Evolutionary conservation across 1,284 basidiomycete species (phyloP), one percentile per base, ranked within the genome.

Genomic region (Moesziomyces sp.): DNA sequence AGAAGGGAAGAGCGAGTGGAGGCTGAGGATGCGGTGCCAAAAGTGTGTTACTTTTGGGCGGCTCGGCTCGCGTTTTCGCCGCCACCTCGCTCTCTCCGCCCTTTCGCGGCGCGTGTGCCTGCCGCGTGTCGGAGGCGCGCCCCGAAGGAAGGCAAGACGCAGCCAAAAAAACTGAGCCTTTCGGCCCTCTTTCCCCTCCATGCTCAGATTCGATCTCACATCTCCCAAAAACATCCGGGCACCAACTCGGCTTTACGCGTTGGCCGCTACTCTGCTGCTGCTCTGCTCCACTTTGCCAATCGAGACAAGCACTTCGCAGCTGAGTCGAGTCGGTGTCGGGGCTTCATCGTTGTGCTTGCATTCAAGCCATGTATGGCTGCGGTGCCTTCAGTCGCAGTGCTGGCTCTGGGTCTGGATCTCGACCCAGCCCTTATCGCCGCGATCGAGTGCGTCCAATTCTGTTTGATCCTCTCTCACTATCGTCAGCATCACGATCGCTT

Each of bases 341-440:
- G 24, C 24, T 26, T 26, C 1, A 26, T 26, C 24, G 24, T 26
- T 26, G 24, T 4, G 24, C 24, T 26, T 26, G 24, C 24, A 7
- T 26, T 26, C 24, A 26, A 26, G 24, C 8, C 26, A 28, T 28
- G 8, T 8, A 28, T 28, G 26, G 30, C 30, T 34, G 11, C 3
- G 13, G 8, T 10, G n/a, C 18, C 19, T 14, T 52, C 30, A 66
- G 8, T 72, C 52, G 58, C 63, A 66, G 53, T 59, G 51, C 52
- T 72, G 69, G 43, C 63, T 66, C 18, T 62, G 63, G 21, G 52
- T 44, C 43, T 72, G 69, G 30, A 62, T 52, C 49, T 72, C 69
- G 38, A 72, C 56, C 69, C 69, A 72, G 13, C 69, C 69, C 26
- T 72, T 55, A 26, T 72, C 58, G 30, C 69, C 63, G 6, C 59